These are phyloP conservation scores for Lithohypha guttulata DNA, from an alignment of 2,329 filamentous ascomycete genomes.

Conservation along the genomic window DNA sequence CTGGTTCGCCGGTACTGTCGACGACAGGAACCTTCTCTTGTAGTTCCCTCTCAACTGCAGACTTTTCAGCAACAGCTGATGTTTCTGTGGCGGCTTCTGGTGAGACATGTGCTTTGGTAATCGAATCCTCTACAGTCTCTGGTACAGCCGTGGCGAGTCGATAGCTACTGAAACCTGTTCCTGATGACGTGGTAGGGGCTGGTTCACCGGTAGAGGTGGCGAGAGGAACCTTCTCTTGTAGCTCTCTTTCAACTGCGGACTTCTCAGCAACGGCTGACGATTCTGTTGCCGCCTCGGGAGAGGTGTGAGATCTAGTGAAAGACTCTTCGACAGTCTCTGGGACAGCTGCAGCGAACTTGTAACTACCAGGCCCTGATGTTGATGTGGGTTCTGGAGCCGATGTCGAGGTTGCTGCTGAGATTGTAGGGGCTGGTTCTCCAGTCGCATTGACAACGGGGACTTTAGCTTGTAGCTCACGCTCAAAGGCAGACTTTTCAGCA, in stretches of 20 bases:
- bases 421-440: conserved; percentile 32
- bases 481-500: conserved; percentile 62
- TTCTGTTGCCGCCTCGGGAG: conserved; percentile 62
- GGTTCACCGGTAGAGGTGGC: conserved; percentile 28
- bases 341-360: conserved; percentile 30
- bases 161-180: conserved; percentile 26
- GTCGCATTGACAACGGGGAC: conserved; percentile 27
- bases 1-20: conserved; percentile 29
- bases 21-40: conserved; percentile 38
- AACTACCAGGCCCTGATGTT: conserved; percentile 19
- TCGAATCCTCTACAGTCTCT: conserved; percentile 35
- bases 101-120: conserved; percentile 43
- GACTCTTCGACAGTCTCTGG: conserved; percentile 38
- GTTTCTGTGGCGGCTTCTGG: conserved; percentile 63
- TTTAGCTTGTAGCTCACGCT: conserved; percentile 58
- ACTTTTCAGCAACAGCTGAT: conserved; percentile 63
- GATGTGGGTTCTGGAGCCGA: conserved; percentile 26
- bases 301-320: conserved; percentile 42
- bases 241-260: conserved; percentile 61
- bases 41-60: conserved; percentile 61
- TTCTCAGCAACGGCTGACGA: conserved; percentile 62
- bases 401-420: conserved; percentile 29
- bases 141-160: conserved; percentile 33
- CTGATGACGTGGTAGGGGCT: conserved; percentile 30
- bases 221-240: conserved; percentile 43